Evolutionary conservation across 1,284 basidiomycete genomes (phyloP).

Genomic region (Cryptococcus sp.): DNA sequence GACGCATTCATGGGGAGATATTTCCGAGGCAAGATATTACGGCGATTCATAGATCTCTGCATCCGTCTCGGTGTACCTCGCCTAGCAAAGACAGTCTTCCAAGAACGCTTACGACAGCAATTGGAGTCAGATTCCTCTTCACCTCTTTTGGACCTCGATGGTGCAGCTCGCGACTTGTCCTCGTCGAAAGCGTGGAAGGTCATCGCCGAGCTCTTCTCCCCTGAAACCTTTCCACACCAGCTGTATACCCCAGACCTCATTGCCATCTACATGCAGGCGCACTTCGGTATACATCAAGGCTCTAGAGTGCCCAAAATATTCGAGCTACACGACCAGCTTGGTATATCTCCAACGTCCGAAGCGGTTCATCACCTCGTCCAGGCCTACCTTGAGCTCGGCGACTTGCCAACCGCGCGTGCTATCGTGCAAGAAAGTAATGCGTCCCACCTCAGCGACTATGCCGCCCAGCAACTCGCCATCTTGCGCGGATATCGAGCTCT

Average conservation of each 20-base stretch:
- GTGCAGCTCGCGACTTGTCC: slow-evolving; percentile 23
- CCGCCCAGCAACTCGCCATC: slow-evolving; percentile 35
- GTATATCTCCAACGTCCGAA: slow-evolving; percentile 15
- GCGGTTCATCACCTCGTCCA: slow-evolving; percentile 27
- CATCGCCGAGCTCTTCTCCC: slow-evolving; percentile 23
- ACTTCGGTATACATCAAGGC: slow-evolving; percentile 27
- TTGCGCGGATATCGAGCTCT: slow-evolving; percentile 37
- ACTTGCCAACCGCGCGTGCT: slow-evolving; percentile 21
- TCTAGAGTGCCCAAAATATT: slow-evolving; percentile 31
- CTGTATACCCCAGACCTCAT: slow-evolving; percentile 23
- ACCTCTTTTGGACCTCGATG: slow-evolving; percentile 12
- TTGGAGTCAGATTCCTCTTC: slow-evolving; percentile 2
- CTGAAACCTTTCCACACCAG: slow-evolving; percentile 16
- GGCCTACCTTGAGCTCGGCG: slow-evolving; percentile 33
- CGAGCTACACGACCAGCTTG: slow-evolving; percentile 14
- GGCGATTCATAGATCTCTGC: slow-evolving; percentile 13
- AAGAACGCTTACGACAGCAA: slow-evolving; percentile 17
- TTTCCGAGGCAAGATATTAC: slow-evolving; percentile 8
- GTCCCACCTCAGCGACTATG: slow-evolving; percentile 6
- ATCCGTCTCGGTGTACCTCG: slow-evolving; percentile 6
- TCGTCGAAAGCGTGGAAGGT: slow-evolving; percentile 19
- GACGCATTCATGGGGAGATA: slow-evolving; percentile 14
- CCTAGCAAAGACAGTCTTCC: slow-evolving; percentile 16
- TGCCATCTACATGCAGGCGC: slow-evolving; percentile 28
- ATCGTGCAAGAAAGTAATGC: slow-evolving; percentile 13